Evolutionary conservation across 2,329 filamentous ascomycete genomes (phyloP), one percentile per base, ranked within the genome.

Genomic region (Trichoderma breve): DNA sequence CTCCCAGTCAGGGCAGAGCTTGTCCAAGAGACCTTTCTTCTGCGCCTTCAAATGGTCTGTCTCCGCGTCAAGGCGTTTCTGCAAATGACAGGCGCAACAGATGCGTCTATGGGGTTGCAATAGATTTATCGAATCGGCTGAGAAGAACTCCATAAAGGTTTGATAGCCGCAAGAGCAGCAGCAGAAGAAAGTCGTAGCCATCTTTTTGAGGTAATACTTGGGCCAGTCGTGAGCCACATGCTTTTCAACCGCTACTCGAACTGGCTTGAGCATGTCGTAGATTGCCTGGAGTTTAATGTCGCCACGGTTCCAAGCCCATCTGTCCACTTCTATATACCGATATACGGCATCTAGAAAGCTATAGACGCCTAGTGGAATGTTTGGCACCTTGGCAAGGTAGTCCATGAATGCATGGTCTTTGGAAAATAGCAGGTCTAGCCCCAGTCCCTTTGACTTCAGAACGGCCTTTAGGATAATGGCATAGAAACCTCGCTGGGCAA

Each of bases 161-260:
- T 79, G 75, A 64, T 81, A 79, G 1, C 81, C 81, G 21, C 81
- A 83, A 1, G 79, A 82, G 0, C 74, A 76, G 65, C 81, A 83
- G 47, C 80, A 81, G 0, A 76, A 9, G 3, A 78, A 61, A 2
- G 71, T 24, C 3, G 68, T 58, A 0, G 74, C 78, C 79, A 81
- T 79, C 6, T 61, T n/a, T 0, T 69, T 5, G 1, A 66, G 64
- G 68, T 80, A 82, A 57, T 75, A 80, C 0, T 57, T 36, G 0
- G 73, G 71, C 74, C 74, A 76, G 28, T 81, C 78, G 0, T 57
- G 8, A 0, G 74, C 69, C 0, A 78, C 26, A 0, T 70, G 28
- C 21, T 21, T 26, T 9, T 79, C 76, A 0, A 81, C 32, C 0
- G 77, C 78, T 7, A 78, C 69, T 2, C 77, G 73, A 1, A 82